A percentile compares a stretch with the other conserved stretches of the same genome.
phyloP scores from a whole-genome alignment of 768 basidiomycete species.

The Stropharia rugosoannulata region DNA sequence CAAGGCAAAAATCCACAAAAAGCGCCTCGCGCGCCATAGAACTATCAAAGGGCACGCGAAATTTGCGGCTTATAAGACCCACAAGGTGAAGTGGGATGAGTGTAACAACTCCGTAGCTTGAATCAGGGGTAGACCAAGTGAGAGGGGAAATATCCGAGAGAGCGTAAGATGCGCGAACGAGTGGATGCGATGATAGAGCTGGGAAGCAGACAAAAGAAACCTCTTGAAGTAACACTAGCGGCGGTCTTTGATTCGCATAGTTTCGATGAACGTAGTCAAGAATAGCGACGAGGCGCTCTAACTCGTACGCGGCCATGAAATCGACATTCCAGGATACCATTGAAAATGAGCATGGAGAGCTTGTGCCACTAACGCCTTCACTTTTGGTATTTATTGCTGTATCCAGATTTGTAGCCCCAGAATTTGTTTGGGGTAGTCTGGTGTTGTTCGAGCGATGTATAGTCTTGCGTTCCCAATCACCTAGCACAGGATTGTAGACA shows the following conservation, averaged over 20 bases:
- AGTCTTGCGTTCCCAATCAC: too few relatives aligned
- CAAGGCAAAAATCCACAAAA: constrained; percentile 1
- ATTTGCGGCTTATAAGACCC: neutral
- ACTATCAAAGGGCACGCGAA: constrained; percentile 10
- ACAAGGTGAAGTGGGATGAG: constrained; percentile 4
- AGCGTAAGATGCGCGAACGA: constrained; percentile 8
- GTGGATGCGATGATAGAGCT: constrained; percentile 8
- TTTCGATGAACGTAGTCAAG: constrained; percentile 7
- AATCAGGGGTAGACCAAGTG: constrained; percentile 6
- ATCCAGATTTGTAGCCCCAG: too few relatives aligned
- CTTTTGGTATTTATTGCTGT: too few relatives aligned
- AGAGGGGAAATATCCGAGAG: constrained; percentile 7
- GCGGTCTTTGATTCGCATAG: neutral
- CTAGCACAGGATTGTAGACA: too few relatives aligned
- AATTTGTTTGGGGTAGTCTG: too few relatives aligned
- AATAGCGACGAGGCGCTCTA: constrained; percentile 6
- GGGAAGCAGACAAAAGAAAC: neutral
- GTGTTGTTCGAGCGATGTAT: too few relatives aligned
- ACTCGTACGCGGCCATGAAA: constrained; percentile 1
- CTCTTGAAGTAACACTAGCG: constrained; percentile 17
- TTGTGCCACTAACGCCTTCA: too few relatives aligned
- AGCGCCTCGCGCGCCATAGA: constrained; percentile 15
- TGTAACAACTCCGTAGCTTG: constrained; percentile 11
- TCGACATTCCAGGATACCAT: constrained; percentile 18
- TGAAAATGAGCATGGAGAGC: neutral